Base-by-base conservation (phyloP, 2,329 filamentous ascomycete genomes). In the Neofusicoccum ribis region DNA sequence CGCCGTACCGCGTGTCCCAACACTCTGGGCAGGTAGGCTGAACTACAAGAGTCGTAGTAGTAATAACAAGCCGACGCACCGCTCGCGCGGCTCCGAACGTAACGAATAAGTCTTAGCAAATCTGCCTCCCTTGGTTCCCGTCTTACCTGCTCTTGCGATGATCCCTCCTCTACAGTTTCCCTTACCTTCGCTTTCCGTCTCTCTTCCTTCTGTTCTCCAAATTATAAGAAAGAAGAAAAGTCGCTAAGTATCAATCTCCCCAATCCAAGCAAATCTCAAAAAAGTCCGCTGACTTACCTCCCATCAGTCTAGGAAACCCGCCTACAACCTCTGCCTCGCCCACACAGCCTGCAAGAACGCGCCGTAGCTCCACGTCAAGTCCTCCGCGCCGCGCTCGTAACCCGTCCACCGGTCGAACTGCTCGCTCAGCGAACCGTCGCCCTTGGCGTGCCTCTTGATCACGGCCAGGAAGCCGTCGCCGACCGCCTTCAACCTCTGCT, bases 281-380 rank as follows among this genome's bases (percentile, higher is more conserved):
- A 49, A 27, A 11, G n/a, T 8, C 17, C 17, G 27, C 9, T 27
- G 9, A 17, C 46, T 49, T 49, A 49, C 20, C 46, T 49, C 23
- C 46, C 20, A 12, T 14, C 17, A 31, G 27, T 27, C 37, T 3
- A 49, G n/a, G 7, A 15, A 14, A 27, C 37, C 34, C 15, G 15
- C 4, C 50, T 20, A 20, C 51, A 56, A 6, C 37, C 52, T 56
- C 52, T 70, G 73, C 64, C 79, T 73, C 31, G 76, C 78, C 65
- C 77, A 70, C 41, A 73, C 73, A 5, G 79, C 79, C 65, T 74
- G 69, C 67, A 81, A 65, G 66, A 81, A 79, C 1, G 77, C 77
- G 5, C 78, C 79, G 68, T 81, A 81, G 66, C 78, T 80, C 80
- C 80, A 81, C 4, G 80, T 81, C 72, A 81, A 67, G 69, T 82